These are phyloP conservation scores for Mimosa bimucronata DNA, from an alignment of 306 rosid species.

Conservation along the genomic window DNA sequence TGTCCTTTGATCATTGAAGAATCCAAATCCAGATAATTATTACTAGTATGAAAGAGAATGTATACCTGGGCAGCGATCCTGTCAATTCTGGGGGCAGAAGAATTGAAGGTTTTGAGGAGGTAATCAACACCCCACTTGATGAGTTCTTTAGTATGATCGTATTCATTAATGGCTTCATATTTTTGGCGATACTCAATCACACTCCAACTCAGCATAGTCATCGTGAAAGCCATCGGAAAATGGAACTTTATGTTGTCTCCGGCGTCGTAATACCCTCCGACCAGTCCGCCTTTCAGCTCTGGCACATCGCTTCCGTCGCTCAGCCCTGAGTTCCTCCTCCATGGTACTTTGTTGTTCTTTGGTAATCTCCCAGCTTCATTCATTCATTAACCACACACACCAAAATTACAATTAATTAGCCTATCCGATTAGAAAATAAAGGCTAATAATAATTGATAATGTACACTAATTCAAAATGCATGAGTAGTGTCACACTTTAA, in stretches of 20 bases:
- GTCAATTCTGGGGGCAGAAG: slow-evolving; percentile 56
- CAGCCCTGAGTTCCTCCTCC: slow-evolving; percentile 51
- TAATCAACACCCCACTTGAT: slow-evolving; percentile 67
- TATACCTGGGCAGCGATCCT: slow-evolving; percentile 60
- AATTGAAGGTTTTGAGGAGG: slow-evolving; percentile 66
- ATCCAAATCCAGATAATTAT: not conserved
- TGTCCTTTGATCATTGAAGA: not conserved
- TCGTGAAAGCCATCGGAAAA: slow-evolving; percentile 61
- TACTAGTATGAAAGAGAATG: too few relatives aligned
- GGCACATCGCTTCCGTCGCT: slow-evolving; percentile 38
- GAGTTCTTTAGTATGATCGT: slow-evolving; percentile 40
- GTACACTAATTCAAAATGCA: not conserved
- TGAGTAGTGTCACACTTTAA: not conserved
- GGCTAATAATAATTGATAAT: not conserved
- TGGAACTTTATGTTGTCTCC: slow-evolving; percentile 66
- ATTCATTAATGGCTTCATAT: slow-evolving; percentile 30
- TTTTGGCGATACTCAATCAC: slow-evolving; percentile 25
- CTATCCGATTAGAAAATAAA: not conserved
- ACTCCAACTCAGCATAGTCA: slow-evolving; percentile 58
- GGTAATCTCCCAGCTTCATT: slow-evolving; percentile 50
- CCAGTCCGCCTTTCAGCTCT: slow-evolving; percentile 44
- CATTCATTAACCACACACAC: not conserved
- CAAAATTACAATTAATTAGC: not conserved
- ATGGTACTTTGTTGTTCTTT: slow-evolving; percentile 42
- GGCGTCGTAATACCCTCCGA: slow-evolving; percentile 60